Base-by-base conservation (phyloP, 805 yeast genomes). In the Scheffersomyces stipitis region DNA sequence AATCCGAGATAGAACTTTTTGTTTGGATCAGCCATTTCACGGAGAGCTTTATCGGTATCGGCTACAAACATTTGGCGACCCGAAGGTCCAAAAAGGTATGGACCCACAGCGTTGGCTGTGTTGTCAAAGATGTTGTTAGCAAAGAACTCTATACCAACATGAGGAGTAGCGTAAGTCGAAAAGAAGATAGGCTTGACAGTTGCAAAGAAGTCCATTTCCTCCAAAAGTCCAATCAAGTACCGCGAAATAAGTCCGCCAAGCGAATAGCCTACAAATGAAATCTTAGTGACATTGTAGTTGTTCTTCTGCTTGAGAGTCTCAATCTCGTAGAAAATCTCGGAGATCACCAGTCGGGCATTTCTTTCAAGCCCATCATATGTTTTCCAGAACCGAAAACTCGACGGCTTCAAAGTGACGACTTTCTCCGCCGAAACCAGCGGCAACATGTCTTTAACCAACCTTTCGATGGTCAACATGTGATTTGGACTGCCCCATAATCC, bases 1-100 rank as follows among this genome's bases (percentile, higher is more conserved):
- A 90, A 66, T 0, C 86, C 95, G 35, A 72, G 58, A 33, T 64
- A 61, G 51, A 71, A 90, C 7, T 51, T 59, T 5, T 68, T 68
- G 31, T 60, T 54, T 1, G 80, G 83, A 32, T 76, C 73, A 0
- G 85, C 71, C 69, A 85, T 53, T 16, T 71, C 64, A 0, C 69
- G 63, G 16, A 90, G 46, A 0, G 83, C 54, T 24, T 64, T 53
- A 8, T 72, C 67, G 0, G 63, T 40, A 38, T 77, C 75, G 2
- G 62, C 45, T 6, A 61, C 13, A 52, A 66, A 63, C 37, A 69
- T 41, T 44, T 69, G 60, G 20, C 46, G 40, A 0, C 74, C 74
- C 0, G 68, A 54, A 27, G 55, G 48, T 0, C 73, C 74, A 37
- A 68, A 64, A 18, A 64, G 45, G 34, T 51, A 55, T 18, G 51